Evolutionary conservation across 225 moss, liverwort and hornwort genomes (phyloP).

Genomic region (Pseudisothecium myosuroides): DNA sequence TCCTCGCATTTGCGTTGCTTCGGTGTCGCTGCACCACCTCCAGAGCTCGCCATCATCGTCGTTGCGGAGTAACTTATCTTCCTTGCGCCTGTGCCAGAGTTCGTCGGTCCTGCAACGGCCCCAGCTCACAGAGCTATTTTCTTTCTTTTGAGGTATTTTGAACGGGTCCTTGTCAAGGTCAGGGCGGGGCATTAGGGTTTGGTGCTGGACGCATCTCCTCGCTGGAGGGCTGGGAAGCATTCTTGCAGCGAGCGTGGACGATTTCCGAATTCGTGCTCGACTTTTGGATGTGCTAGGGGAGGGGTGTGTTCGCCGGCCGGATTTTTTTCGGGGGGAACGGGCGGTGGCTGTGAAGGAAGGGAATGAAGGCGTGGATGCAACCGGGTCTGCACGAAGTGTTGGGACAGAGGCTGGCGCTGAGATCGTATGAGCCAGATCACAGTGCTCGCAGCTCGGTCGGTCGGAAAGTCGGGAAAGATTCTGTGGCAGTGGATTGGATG

Average conservation of each 20-base stretch:
- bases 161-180: background rate
- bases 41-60: background rate
- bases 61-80: background rate
- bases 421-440: constrained; percentile 30
- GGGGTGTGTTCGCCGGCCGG: background rate
- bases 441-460: constrained; percentile 11
- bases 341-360: background rate
- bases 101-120: background rate
- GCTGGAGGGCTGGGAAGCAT: background rate
- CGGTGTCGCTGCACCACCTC: background rate
- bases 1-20: background rate
- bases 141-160: background rate
- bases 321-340: background rate
- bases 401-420: constrained; percentile 12
- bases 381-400: background rate
- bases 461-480: background rate
- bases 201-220: background rate
- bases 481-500: background rate
- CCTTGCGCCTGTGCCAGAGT: background rate
- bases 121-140: background rate
- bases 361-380: constrained; percentile 32
- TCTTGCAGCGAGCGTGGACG: background rate
- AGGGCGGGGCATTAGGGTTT: constrained; percentile 15
- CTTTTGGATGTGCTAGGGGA: background rate
- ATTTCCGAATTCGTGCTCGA: background rate